phyloP scores from a whole-genome alignment of 371 early-diverging fungal genomes.

The Dichotomocladium elegans region DNA sequence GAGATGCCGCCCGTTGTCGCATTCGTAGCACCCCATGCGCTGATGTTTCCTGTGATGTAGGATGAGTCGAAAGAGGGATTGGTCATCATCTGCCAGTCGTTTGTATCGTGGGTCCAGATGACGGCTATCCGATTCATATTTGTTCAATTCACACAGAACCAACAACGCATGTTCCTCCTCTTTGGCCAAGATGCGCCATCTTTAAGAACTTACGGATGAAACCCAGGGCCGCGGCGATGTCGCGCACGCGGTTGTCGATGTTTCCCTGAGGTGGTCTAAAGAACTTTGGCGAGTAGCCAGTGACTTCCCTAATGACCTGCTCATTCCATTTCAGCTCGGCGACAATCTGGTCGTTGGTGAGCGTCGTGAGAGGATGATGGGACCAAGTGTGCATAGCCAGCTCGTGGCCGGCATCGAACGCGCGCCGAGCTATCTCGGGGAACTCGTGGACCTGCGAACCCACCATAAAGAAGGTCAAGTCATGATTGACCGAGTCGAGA shows the following conservation, averaged over 20 bases:
- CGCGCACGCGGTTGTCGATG: slow-evolving; percentile 48
- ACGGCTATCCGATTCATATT: slow-evolving; percentile 16
- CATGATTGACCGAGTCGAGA: slow-evolving; percentile 45
- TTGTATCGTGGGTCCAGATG: slow-evolving; percentile 44
- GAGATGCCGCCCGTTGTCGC: slow-evolving; percentile 32
- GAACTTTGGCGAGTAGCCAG: slow-evolving; percentile 55
- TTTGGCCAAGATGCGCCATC: no score
- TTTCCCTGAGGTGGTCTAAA: slow-evolving; percentile 59
- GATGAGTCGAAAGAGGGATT: slow-evolving; percentile 9
- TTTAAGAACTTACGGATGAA: slow-evolving; percentile 23
- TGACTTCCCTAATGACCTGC: slow-evolving; percentile 55
- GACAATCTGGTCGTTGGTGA: slow-evolving; percentile 58
- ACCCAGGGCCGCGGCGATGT: slow-evolving; percentile 37
- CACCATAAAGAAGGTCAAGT: slow-evolving; percentile 63
- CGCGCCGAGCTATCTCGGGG: slow-evolving; percentile 49
- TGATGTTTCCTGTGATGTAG: slow-evolving; percentile 35
- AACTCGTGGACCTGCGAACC: slow-evolving; percentile 52
- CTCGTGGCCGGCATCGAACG: slow-evolving; percentile 45
- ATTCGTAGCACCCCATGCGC: slow-evolving; percentile 38
- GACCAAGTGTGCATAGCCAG: slow-evolving; percentile 55
- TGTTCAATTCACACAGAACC: not conserved
- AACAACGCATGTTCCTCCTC: no score
- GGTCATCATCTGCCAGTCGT: slow-evolving; percentile 39
- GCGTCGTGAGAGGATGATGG: slow-evolving; percentile 55
- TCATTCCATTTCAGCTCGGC: slow-evolving; percentile 64